phyloP scores from a whole-genome alignment of 495 filamentous ascomycete species.

The Jackrogersella minutella region DNA sequence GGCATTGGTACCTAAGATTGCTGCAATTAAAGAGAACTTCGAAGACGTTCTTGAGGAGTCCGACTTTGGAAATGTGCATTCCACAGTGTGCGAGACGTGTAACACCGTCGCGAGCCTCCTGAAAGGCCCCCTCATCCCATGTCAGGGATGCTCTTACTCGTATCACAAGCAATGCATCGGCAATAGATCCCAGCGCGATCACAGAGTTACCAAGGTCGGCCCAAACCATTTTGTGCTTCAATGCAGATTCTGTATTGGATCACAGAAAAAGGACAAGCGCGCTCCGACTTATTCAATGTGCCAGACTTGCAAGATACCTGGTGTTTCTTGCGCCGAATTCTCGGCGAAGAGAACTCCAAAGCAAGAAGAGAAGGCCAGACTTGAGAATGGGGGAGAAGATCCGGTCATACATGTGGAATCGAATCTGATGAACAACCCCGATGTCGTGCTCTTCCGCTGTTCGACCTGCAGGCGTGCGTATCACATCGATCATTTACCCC shows the following conservation, averaged over 20 bases:
- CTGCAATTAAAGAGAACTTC: conserved; percentile 75
- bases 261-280: conserved; percentile 68
- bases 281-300: conserved; percentile 77
- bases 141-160: conserved; percentile 86
- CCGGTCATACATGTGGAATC: conserved; percentile 70
- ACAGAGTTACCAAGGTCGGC: conserved; percentile 91
- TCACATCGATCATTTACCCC: conserved; percentile 82
- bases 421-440: conserved; percentile 72
- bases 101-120: conserved; percentile 48
- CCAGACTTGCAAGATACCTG: conserved; percentile 67
- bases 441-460: conserved; percentile 86
- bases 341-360: conserved; percentile 69
- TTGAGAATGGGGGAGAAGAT: conserved; percentile 79
- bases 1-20: conserved; percentile 56
- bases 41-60: conserved; percentile 57
- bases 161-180: conserved; percentile 88
- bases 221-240: conserved; percentile 84
- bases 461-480: conserved; percentile 75
- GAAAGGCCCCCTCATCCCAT: conserved; percentile 76
- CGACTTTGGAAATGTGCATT: conserved; percentile 72
- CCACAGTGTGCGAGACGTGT: conserved; percentile 78
- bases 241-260: conserved; percentile 82
- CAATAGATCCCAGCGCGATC: conserved; percentile 73
- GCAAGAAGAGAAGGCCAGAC: conserved; percentile 82
- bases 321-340: conserved; percentile 74